Conservation (phyloP, 192 early-diverging fungal genomes). For the Gryganskiella cystojenkinii region DNA sequence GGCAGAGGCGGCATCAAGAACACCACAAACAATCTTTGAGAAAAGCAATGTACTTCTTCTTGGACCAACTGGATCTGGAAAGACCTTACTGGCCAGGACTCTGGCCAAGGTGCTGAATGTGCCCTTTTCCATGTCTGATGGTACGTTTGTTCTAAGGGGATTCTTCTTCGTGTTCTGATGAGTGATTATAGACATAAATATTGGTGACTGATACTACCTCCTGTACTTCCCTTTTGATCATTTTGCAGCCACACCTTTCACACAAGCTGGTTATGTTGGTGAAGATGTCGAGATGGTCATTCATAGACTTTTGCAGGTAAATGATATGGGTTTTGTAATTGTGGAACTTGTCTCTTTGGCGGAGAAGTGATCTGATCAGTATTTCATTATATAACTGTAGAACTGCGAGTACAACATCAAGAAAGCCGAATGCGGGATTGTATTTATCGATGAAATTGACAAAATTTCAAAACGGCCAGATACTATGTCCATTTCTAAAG, state of each 20-base stretch:
- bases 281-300: conserved; percentile 93
- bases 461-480: conserved; percentile 88
- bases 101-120: conserved; percentile 83
- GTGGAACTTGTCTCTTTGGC: background rate
- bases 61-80: conserved; percentile 87
- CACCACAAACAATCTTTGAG: conserved; percentile 71
- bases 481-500: conserved; percentile 76
- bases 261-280: conserved; percentile 91
- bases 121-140: conserved; percentile 90
- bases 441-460: conserved; percentile 95
- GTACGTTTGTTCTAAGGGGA: background rate
- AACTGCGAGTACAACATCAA: conserved; percentile 89
- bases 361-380: too few relatives aligned
- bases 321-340: background rate
- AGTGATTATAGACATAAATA: too few relatives aligned
- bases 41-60: conserved; percentile 89
- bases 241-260: conserved; percentile 80
- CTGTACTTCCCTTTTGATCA: too few relatives aligned
- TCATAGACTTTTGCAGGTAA: conserved; percentile 80
- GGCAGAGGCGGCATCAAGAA: conserved; percentile 6
- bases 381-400: too few relatives aligned
- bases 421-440: conserved; percentile 85
- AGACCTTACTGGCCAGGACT: conserved; percentile 86
- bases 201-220: too few relatives aligned
- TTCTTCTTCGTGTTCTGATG: background rate